Evolutionary conservation across 2,329 filamentous ascomycete species (phyloP), one percentile per base, ranked within the genome.

Genomic region (Penicillium expansum): DNA sequence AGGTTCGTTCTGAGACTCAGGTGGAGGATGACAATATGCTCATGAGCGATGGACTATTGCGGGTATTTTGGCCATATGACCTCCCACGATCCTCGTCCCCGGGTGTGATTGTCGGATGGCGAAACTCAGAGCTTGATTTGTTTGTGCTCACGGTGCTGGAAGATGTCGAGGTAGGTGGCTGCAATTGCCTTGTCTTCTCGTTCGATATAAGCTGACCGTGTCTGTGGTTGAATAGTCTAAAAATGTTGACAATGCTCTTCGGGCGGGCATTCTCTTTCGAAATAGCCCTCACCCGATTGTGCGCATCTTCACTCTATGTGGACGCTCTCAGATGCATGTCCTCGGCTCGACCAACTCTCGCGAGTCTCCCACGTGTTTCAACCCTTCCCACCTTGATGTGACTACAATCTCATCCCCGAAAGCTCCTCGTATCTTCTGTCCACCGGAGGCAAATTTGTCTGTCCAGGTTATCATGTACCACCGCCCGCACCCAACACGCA

Each of bases 51-150:
- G 92, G 90, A 71, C 82, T 97, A 80, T 91, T 97, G 87, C 91
- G 94, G 81, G 87, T 99, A 79, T 97, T 99, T 80, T 99, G 94
- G 94, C 95, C 94, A 69, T 89, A 89, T 70, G 92, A 96, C 77
- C 86, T 91, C 69, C 82, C 84, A 53, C 83, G 82, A 74, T 89
- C 87, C 54, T 84, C 86, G 65, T 81, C 84, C 56, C 85, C 91
- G 41, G 94, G 93, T 43, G 90, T 97, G 59, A 86, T 99, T 62
- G 90, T 99, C 45, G 94, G 94, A 69, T 99, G 93, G 91, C 86
- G 89, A 69, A 99, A 99, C 75, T 97, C 93, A 37, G 87, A 88
- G 47, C 80, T 92, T 51, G 94, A 99, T 75, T 81, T 97, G 45
- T 89, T 97, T 68, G 92, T 97, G 37, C 86, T 97, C 48, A 88